phyloP scores from a whole-genome alignment of 805 yeast species.

The Lachancea kluyveri region DNA sequence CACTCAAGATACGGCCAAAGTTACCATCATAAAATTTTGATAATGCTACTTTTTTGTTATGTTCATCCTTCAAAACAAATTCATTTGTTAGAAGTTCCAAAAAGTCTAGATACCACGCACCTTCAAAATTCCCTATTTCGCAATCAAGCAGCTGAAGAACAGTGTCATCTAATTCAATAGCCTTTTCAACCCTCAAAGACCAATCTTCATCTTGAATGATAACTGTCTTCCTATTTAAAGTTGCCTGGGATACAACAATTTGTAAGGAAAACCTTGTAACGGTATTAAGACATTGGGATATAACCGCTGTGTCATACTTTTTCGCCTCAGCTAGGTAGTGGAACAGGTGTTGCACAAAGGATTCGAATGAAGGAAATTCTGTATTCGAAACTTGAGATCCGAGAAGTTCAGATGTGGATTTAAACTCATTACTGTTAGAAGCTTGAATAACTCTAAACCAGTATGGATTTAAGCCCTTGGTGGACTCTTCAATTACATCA shows the following conservation, averaged over 20 bases:
- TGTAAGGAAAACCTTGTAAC: slow-evolving; percentile 51
- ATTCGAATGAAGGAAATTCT: slow-evolving; percentile 50
- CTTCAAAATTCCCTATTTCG: slow-evolving; percentile 14
- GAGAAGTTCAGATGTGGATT: slow-evolving; percentile 38
- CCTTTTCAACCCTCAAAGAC: slow-evolving; percentile 62
- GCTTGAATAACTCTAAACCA: slow-evolving; percentile 58
- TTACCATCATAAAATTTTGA: slow-evolving; percentile 22
- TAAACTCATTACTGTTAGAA: slow-evolving; percentile 37
- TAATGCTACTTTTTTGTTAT: slow-evolving; percentile 12
- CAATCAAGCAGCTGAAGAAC: slow-evolving; percentile 34
- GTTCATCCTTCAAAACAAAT: slow-evolving; percentile 16
- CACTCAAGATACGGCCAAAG: slow-evolving; percentile 33
- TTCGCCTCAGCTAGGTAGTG: slow-evolving; percentile 21
- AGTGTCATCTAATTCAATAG: slow-evolving; percentile 52
- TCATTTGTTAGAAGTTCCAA: slow-evolving; percentile 35
- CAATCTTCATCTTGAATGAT: slow-evolving; percentile 69
- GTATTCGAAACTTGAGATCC: slow-evolving; percentile 33
- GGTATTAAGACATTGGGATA: slow-evolving; percentile 31
- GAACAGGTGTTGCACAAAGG: slow-evolving; percentile 31
- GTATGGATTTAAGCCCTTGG: slow-evolving; percentile 75
- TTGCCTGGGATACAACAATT: slow-evolving; percentile 60
- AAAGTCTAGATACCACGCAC: slow-evolving; percentile 22
- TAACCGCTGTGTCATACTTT: slow-evolving; percentile 20
- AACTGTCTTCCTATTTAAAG: slow-evolving; percentile 45
- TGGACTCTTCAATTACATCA: slow-evolving; percentile 76